Base-by-base conservation (phyloP, 2,329 filamentous ascomycete genomes). In the Furcasterigmium furcatum region DNA sequence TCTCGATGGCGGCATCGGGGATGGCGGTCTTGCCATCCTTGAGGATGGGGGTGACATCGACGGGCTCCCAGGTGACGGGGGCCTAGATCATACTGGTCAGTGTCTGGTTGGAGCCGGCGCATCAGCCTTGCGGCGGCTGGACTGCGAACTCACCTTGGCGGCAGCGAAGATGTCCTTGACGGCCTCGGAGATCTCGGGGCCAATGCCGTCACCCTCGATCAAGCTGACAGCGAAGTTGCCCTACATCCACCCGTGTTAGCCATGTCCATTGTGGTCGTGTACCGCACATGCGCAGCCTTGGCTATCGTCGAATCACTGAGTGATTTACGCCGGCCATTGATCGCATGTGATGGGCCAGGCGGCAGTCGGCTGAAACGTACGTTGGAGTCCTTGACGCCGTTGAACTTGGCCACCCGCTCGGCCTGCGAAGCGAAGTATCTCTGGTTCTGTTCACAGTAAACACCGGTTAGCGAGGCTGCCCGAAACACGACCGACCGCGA, bases 161-260 rank as follows among this genome's bases (percentile, higher is more conserved):
- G 94, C 94, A 62, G 84, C 80, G 76, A 96, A 99, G 73, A 99
- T 99, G 71, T 96, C 89, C 84, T 97, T 99, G 65, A 99, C 91
- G 42, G 94, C 95, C 73, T 96, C 85, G 55, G 94, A 85, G 66
- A 99, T 99, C 76, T 99, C 92, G 54, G 94, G 94, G 51, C 94
- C 94, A 68, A 99, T 99, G 68, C 94, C 94, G 65, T 99, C 95
- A 73, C 95, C 94, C 80, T 99, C 95, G 57, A 99, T 99, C 73
- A 99, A 79, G 60, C 89, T 92, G 63, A 99, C 94, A 47, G 88
- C 88, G 81, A 87, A 99, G 72, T 94, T 94, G 65, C 94, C 94
- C 90, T 95, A 61, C 49, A 55, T 48, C 47, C 64, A 52, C 65
- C 59, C 46, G 50, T 44, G 43, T 47, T 46, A 51, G 55, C 48